These are phyloP conservation scores for Diospyros lotus DNA, from an alignment of 148 eudicot species.

Conservation along the genomic window DNA sequence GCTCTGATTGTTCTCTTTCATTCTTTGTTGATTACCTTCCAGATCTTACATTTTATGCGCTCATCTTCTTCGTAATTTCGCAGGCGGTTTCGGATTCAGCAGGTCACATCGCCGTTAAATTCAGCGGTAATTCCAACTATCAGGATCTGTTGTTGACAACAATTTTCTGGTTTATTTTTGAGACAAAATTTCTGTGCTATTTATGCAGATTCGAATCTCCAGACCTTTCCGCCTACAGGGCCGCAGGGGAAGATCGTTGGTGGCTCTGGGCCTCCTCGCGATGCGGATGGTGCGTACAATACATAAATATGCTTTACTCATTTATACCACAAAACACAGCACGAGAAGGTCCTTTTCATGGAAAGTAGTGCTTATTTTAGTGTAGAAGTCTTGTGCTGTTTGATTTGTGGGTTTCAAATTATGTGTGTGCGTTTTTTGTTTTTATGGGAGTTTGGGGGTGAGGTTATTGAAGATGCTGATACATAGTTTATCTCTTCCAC, in stretches of 20 bases:
- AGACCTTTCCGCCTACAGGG: constrained; percentile 82
- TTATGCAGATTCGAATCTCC: constrained; percentile 69
- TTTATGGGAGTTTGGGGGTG: too few species aligned
- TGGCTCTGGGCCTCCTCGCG: constrained; percentile 70
- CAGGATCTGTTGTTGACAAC: too few species aligned
- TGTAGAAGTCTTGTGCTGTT: too few species aligned
- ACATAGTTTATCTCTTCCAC: too few species aligned
- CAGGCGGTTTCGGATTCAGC: constrained; percentile 76
- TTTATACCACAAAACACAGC: too few species aligned
- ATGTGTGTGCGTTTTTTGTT: too few species aligned
- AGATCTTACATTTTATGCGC: background rate
- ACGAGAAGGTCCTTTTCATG: too few species aligned
- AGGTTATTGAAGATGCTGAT: too few species aligned
- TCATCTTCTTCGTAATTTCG: background rate
- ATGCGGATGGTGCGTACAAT: constrained; percentile 62
- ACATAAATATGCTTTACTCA: background rate
- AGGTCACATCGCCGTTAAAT: constrained; percentile 45
- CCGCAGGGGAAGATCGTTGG: constrained; percentile 76
- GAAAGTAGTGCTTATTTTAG: too few species aligned
- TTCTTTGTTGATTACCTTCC: background rate
- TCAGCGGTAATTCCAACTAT: constrained; percentile 1
- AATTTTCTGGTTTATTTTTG: background rate
- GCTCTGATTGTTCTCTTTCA: background rate
- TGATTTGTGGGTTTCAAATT: too few species aligned
- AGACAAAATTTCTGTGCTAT: background rate